These are phyloP conservation scores for Blastomyces parvus DNA, from an alignment of 2,329 filamentous ascomycete species.

Conservation along the genomic window DNA sequence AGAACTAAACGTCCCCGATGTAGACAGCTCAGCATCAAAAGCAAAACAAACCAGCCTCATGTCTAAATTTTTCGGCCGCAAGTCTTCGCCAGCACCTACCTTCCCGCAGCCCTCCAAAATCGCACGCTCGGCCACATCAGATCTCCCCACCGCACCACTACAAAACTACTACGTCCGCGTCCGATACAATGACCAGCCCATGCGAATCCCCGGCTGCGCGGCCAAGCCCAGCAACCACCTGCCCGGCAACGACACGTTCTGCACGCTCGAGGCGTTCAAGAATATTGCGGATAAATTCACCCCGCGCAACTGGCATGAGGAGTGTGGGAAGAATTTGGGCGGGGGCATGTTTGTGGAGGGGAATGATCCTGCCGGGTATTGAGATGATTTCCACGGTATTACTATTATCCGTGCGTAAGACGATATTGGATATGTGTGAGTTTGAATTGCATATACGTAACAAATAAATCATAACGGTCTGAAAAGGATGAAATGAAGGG, in stretches of 20 bases:
- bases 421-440: no score
- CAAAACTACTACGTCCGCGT: conserved; percentile 74
- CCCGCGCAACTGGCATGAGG: conserved; percentile 64
- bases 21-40: conserved; percentile 15
- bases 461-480: no score
- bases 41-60: conserved; percentile 22
- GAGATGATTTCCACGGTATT: conserved; percentile 6
- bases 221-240: conserved; percentile 67
- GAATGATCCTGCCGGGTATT: conserved; percentile 33
- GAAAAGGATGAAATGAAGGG: no score
- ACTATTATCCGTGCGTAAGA: no score
- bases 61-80: conserved; percentile 23
- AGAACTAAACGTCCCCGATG: conserved; percentile 19
- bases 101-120: conserved; percentile 20
- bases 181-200: conserved; percentile 78
- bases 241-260: conserved; percentile 77
- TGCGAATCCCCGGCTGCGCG: conserved; percentile 71
- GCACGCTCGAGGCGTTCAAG: conserved; percentile 88
- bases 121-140: conserved; percentile 27
- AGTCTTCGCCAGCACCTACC: conserved; percentile 7
- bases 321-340: conserved; percentile 51
- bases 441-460: no score
- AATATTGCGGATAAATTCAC: conserved; percentile 83
- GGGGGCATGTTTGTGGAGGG: conserved; percentile 42
- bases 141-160: conserved; percentile 20